Evolutionary conservation across 441 rosid species (phyloP).

Genomic region (Adansonia madagascariensis): DNA sequence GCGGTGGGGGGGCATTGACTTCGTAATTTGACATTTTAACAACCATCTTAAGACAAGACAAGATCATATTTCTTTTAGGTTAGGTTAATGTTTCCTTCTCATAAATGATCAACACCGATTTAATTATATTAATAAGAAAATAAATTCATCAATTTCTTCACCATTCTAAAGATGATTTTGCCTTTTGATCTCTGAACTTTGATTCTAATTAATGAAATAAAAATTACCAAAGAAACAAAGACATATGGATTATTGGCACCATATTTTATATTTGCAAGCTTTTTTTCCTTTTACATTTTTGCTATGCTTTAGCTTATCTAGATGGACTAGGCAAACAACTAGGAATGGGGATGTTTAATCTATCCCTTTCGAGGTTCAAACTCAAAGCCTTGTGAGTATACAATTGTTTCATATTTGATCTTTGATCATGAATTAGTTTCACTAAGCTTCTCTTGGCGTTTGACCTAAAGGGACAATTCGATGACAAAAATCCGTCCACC

Average conservation of each 20-base stretch:
- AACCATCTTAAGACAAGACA: not conserved
- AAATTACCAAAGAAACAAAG: not conserved
- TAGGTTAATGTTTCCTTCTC: not conserved
- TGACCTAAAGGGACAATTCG: conserved; percentile 81
- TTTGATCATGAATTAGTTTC: conserved; percentile 72
- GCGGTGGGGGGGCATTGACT: not conserved
- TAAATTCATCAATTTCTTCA: not conserved
- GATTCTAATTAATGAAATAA: too few relatives aligned
- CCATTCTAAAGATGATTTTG: not conserved
- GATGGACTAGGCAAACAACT: conserved; percentile 82
- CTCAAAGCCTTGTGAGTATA: conserved; percentile 69
- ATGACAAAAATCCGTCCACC: conserved; percentile 86
- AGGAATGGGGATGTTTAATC: conserved; percentile 29
- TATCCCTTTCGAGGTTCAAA: conserved; percentile 48
- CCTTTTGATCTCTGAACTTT: too few relatives aligned
- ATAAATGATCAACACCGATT: not conserved
- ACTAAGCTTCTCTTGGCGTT: conserved; percentile 89
- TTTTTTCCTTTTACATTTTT: not conserved
- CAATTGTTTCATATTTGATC: conserved; percentile 76
- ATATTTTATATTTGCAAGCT: not conserved
- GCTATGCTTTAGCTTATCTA: conserved; percentile 18
- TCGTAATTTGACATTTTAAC: not conserved
- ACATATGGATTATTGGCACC: not conserved
- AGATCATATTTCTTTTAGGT: not conserved
- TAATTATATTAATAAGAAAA: not conserved